Evolutionary conservation across 2,329 filamentous ascomycete genomes (phyloP).

Genomic region (Trichoderma endophyticum): DNA sequence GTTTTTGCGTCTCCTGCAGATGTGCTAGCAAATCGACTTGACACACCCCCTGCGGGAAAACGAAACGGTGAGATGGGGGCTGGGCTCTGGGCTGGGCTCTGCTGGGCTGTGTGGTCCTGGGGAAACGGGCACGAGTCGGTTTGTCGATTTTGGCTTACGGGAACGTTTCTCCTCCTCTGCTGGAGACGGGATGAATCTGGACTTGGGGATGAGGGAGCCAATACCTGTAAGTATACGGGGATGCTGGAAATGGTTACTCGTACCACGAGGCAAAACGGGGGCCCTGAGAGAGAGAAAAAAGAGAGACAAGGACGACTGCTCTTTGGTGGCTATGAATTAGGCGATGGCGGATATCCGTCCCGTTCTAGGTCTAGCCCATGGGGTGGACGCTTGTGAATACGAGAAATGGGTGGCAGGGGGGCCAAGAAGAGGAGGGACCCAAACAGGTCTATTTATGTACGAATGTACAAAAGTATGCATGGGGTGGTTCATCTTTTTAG

Average conservation of each 20-base stretch:
- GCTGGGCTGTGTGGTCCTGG: neutral
- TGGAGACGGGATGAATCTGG: neutral
- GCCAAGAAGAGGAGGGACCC: neutral
- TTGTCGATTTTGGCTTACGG: neutral
- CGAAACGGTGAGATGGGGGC: neutral
- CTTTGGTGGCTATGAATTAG: neutral
- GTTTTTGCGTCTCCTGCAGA: neutral
- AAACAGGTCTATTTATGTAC: conserved; percentile 6
- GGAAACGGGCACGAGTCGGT: neutral
- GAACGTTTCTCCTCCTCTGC: neutral
- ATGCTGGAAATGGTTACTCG: neutral
- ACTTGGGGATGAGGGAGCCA: neutral
- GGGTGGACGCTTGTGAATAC: conserved; percentile 14
- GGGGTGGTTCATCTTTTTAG: neutral
- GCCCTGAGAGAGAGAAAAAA: neutral
- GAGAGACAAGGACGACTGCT: neutral
- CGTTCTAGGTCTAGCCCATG: conserved; percentile 13
- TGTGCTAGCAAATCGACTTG: neutral
- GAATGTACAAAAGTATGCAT: neutral
- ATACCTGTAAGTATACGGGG: neutral
- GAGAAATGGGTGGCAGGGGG: conserved; percentile 13
- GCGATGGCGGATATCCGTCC: conserved; percentile 10
- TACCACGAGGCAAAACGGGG: neutral
- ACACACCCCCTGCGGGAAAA: neutral
- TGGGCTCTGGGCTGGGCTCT: neutral